phyloP scores from a whole-genome alignment of 768 basidiomycete species.

The Mycena leptocephala region DNA sequence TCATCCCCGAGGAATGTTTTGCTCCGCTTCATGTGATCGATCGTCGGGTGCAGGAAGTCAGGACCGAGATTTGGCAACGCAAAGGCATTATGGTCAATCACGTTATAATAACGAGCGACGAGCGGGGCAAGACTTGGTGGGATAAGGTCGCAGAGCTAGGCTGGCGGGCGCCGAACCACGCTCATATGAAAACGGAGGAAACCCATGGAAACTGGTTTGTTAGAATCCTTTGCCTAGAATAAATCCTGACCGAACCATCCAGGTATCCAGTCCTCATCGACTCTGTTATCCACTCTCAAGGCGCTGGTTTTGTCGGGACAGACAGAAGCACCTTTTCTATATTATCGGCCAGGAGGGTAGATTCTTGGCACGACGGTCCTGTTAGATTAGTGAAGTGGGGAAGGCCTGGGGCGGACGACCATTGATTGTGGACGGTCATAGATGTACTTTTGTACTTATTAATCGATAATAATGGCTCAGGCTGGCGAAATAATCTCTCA shows the following conservation, averaged over 20 bases:
- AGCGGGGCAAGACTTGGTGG: conserved; percentile 34
- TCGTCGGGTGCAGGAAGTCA: conserved; percentile 50
- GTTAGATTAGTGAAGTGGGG: conserved; percentile 54
- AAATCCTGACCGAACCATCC: not conserved
- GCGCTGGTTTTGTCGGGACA: conserved; percentile 65
- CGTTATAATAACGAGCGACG: conserved; percentile 56
- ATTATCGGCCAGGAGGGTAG: conserved; percentile 61
- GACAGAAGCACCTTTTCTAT: conserved; percentile 64
- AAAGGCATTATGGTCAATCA: conserved; percentile 42
- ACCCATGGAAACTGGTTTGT: conserved; percentile 51
- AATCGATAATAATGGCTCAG: no score
- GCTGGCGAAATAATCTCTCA: no score
- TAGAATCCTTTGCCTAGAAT: not conserved
- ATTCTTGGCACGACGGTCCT: conserved; percentile 65
- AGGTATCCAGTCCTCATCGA: conserved; percentile 58
- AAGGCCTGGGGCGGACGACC: conserved; percentile 16
- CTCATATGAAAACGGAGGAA: conserved; percentile 41
- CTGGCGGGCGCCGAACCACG: conserved; percentile 52
- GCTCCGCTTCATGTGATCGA: conserved; percentile 48
- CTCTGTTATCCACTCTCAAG: conserved; percentile 63
- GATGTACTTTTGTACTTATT: not conserved
- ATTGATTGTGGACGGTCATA: not conserved
- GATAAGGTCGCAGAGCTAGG: conserved; percentile 39
- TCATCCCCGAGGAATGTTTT: conserved; percentile 48
- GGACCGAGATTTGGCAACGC: conserved; percentile 43